Evolutionary conservation across 352 stramenopile species (phyloP).

Genomic region (Globisporangium barbulae): DNA sequence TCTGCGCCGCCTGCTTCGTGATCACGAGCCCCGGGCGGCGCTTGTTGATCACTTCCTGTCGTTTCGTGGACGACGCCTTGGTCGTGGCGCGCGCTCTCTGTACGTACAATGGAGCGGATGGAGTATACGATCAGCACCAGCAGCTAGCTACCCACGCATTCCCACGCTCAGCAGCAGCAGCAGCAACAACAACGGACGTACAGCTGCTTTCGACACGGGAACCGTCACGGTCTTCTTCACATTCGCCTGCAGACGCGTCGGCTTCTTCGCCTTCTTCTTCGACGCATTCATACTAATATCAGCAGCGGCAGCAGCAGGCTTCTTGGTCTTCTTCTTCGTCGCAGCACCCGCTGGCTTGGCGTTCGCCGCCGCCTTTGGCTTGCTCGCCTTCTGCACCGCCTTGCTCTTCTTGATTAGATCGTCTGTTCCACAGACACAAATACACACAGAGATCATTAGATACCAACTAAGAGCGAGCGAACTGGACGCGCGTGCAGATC

Average conservation of each 20-base stretch:
- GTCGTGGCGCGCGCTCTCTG: conserved; percentile 42
- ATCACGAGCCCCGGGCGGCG: conserved; percentile 54
- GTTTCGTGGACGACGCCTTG: conserved; percentile 51
- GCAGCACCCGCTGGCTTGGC: background rate
- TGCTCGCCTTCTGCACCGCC: conserved; percentile 20
- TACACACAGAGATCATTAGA: background rate
- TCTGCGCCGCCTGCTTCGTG: conserved; percentile 17
- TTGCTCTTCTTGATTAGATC: conserved; percentile 41
- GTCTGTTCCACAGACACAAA: conserved; percentile 20
- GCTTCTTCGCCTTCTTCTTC: conserved; percentile 23
- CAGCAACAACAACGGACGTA: conserved; percentile 22
- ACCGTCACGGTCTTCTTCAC: conserved; percentile 77
- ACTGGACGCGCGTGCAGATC: background rate
- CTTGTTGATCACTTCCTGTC: conserved; percentile 72
- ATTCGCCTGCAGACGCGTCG: conserved; percentile 48
- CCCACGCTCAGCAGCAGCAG: background rate
- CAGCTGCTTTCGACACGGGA: conserved; percentile 54
- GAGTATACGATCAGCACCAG: background rate
- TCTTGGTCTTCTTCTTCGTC: conserved; percentile 14
- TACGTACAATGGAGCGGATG: background rate
- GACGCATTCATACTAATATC: background rate
- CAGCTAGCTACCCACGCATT: background rate
- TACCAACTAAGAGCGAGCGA: background rate
- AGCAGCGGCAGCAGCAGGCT: background rate
- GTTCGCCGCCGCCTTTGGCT: conserved; percentile 10